Evolutionary conservation across 768 basidiomycete species (phyloP), one percentile per base, ranked within the genome.

Genomic region (Suillus cothurnatus): DNA sequence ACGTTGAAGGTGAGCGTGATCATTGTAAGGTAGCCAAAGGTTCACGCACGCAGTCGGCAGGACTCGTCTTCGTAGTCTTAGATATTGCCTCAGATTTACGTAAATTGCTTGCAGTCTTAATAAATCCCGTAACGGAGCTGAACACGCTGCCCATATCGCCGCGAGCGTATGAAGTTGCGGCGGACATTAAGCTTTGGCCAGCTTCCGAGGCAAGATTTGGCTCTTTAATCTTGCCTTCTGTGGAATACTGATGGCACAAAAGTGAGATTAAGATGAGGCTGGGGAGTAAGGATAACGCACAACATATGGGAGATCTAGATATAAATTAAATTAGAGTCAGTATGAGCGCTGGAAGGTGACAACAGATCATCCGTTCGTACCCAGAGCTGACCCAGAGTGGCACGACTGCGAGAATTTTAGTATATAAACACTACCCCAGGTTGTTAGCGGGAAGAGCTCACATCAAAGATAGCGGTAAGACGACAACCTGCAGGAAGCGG

Each of bases 181-280:
- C 92, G 28, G 86, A 85, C n/a, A 97, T 75, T 5, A 97, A 80
- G 9, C 93, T 94, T 72, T 93, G 87, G 0, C 95, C 95, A 5
- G 96, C 95, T 73, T 93, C 95, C 11, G 89, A 85, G 14, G 89
- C 88, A 19, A 95, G 79, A 73, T 97, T 96, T 39, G 96, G 95
- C 74, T 97, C 95, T 76, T 98, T 97, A 74, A 98, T 79, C 73
- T 93, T 95, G 58, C 95, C 95, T 79, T 98, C 94, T 8, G 95
- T 97, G 26, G 94, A 94, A 78, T 98, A 98, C 88, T 92, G 66
- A 39, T 23, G 15, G 38, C 55, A 61, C 61, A 43, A 64, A 17
- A 59, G 26, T 62, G 32, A 63, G 50, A 62, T 15, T 23, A 50
- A 19, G 12, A 31, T 8, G 38, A 36, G 43, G 41, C n/a, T 31